Evolutionary conservation across 2,329 filamentous ascomycete species (phyloP).

Genomic region (Phyllosticta ampelicida): DNA sequence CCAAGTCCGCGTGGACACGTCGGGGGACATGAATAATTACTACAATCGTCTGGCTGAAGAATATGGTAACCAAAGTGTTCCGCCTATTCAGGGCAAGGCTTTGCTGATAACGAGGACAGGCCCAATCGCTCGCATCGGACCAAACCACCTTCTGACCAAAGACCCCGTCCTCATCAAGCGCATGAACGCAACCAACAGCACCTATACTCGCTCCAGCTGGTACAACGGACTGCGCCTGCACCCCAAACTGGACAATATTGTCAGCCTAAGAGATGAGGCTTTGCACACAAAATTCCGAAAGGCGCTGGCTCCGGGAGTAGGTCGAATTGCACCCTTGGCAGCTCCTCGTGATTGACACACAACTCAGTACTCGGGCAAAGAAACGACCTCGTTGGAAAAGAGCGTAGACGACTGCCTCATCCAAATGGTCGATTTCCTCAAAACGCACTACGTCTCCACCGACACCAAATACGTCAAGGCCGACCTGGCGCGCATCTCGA

Average conservation of each 20-base stretch:
- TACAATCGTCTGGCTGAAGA: slow-evolving; percentile 27
- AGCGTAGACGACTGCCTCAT: slow-evolving; percentile 24
- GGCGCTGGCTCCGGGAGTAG: slow-evolving; percentile 26
- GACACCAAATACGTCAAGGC: slow-evolving; percentile 16
- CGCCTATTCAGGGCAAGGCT: background rate
- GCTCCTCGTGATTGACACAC: background rate
- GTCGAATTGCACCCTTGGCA: background rate
- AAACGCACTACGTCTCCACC: slow-evolving; percentile 10
- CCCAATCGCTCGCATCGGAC: slow-evolving; percentile 31
- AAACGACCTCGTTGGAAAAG: slow-evolving; percentile 27
- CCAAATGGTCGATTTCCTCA: background rate
- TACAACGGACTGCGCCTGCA: slow-evolving; percentile 28
- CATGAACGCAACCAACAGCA: slow-evolving; percentile 32
- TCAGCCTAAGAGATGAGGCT: slow-evolving; percentile 25
- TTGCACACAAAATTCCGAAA: slow-evolving; percentile 27
- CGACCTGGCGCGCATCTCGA: slow-evolving; percentile 26
- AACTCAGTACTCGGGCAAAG: slow-evolving; percentile 27
- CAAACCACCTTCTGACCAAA: slow-evolving; percentile 39
- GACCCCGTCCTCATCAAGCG: slow-evolving; percentile 36
- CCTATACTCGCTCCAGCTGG: slow-evolving; percentile 30
- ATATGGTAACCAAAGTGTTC: slow-evolving; percentile 22
- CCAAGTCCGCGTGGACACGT: slow-evolving; percentile 25
- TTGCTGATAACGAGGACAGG: background rate
- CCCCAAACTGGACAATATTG: slow-evolving; percentile 30
- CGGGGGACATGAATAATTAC: slow-evolving; percentile 27